A percentile compares a stretch with the other conserved stretches of the same genome.
phyloP scores from a whole-genome alignment of 768 basidiomycete species.

The Sutorius australiensis region DNA sequence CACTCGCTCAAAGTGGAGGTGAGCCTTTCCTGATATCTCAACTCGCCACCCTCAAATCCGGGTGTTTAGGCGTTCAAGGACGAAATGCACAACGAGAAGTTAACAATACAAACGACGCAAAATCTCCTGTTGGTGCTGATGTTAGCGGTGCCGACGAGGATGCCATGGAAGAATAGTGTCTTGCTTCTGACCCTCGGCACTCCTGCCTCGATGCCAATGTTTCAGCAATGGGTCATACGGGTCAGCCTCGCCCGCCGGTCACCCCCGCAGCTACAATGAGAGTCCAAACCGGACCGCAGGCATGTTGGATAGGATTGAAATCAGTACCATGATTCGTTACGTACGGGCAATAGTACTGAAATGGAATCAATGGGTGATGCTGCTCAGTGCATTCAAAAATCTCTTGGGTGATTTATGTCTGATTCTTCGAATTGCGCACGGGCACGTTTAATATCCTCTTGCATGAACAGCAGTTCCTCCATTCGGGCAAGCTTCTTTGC shows the following conservation, averaged over 20 bases:
- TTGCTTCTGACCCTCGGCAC: neutral
- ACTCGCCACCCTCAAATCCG: constrained; percentile 1
- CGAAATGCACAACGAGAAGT: constrained; percentile 35
- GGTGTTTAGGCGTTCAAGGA: constrained; percentile 49
- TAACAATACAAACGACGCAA: constrained; percentile 19
- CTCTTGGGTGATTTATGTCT: constrained; percentile 45
- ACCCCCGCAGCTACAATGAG: neutral
- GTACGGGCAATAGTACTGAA: neutral
- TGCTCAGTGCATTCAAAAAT: constrained; percentile 33
- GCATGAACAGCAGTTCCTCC: constrained; percentile 91
- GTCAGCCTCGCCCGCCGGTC: neutral
- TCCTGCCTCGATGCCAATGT: neutral
- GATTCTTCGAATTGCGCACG: constrained; percentile 70
- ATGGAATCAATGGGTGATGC: neutral
- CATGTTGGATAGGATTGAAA: constrained; percentile 1
- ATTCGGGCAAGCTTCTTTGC: constrained; percentile 88
- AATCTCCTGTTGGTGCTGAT: constrained; percentile 28
- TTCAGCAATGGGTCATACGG: neutral
- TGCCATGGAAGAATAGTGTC: constrained; percentile 64
- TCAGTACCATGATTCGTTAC: constrained; percentile 1
- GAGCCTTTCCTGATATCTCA: constrained; percentile 14
- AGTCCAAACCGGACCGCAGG: neutral
- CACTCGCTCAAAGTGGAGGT: constrained; percentile 74
- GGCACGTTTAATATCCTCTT: constrained; percentile 89
- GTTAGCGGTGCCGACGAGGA: constrained; percentile 37